These are phyloP conservation scores for Plasmodium blacklocki DNA, from an alignment of 169 alveolate genomes.

Conservation along the genomic window DNA sequence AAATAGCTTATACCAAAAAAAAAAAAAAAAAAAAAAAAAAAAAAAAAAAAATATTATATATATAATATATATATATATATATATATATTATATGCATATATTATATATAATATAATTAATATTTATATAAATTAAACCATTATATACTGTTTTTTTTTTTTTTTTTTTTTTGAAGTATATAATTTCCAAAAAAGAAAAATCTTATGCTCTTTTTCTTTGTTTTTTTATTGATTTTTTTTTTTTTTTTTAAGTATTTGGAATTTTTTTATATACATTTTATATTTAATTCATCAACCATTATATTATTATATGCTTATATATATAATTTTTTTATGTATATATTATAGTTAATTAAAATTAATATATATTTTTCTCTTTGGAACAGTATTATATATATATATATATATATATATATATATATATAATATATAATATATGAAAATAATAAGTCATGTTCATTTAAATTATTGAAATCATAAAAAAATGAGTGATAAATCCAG, in stretches of 20 bases:
- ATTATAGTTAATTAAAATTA: no score
- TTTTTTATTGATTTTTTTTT: no score
- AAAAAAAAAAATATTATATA: conserved; percentile 10
- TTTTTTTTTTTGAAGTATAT: neutral
- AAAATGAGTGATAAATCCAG: conserved; percentile 77
- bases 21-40: conserved; percentile 36
- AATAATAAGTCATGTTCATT: no score
- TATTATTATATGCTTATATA: no score
- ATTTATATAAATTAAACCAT: conserved; percentile 3
- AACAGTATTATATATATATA: conserved; percentile 22
- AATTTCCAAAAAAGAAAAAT: conserved; percentile 1
- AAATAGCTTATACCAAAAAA: conserved; percentile 40
- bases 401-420: conserved; percentile 11
- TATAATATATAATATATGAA: conserved; percentile 6
- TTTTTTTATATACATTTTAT: no score
- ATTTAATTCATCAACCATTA: no score
- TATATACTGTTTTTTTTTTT: neutral
- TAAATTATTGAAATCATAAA: neutral
- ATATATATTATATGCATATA: no score
- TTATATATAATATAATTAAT: conserved; percentile 15
- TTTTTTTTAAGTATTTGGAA: no score
- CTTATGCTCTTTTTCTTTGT: no score
- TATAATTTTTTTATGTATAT: no score
- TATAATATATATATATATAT: no score
- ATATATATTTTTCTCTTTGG: no score